Evolutionary conservation across 140 eudicot genomes (phyloP), one percentile per base, ranked within the genome.

Genomic region (Bidens hawaiensis): DNA sequence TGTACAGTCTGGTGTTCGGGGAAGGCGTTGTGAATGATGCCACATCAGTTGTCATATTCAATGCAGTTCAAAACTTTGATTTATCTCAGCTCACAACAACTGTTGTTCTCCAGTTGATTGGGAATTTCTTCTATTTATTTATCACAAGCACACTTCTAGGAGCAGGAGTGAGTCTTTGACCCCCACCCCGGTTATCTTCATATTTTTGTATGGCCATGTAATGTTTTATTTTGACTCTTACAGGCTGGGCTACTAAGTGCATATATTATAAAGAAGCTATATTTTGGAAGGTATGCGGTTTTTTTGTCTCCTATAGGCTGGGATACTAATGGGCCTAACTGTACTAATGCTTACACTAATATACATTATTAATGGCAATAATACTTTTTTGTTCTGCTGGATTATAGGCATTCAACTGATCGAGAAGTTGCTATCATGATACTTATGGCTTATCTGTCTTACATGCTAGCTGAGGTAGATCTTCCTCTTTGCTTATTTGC

Each of bases 11-110:
- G 46, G 94, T 88, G 31, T 88, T 85, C 52, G 96, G 96, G 50
- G 94, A 88, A 82, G 95, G 97, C 24, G 91, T 85, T 18, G 95
- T 89, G 40, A 89, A 85, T 72, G 97, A 89, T 78, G 97, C 97
- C 30, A 89, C 97, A 57, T 89, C 97, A 16, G 83, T 89, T 75
- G 97, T 89, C 71, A 83, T 89, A 19, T 89, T 85, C 69, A 89
- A 89, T 63, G 97, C 95, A 3, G 66, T 89, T 58, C 86, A 89
- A 70, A 78, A 56, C 79, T 81, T 85, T 64, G 95, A 85, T 74
- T 64, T 89, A 28, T 67, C 95, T 26, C 73, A 67, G 65, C 41
- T 80, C 54, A 74, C 81, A 17, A 70, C 76, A 13, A 60, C 62
- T 28, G 80, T 79, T 23, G 95, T 80, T 45, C 70, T 89, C 19